phyloP scores from a whole-genome alignment of 2,329 filamentous ascomycete genomes.

The Colletotrichum incanum region DNA sequence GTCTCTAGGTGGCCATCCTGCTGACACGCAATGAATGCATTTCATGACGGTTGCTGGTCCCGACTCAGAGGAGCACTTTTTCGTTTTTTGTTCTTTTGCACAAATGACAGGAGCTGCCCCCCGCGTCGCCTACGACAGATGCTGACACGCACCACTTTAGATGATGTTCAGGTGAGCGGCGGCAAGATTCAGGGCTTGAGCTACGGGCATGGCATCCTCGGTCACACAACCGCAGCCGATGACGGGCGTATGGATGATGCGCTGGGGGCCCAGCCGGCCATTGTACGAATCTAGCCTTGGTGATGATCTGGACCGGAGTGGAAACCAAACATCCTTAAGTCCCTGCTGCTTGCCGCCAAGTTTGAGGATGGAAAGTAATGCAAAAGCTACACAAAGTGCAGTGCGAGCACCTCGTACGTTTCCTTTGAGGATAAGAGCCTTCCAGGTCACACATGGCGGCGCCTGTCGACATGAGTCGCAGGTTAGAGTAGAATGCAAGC shows the following conservation, averaged over 20 bases:
- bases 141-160: neutral
- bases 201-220: neutral
- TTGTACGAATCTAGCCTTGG: neutral
- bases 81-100: too few species aligned
- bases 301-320: neutral
- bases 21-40: too few species aligned
- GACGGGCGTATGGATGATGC: neutral
- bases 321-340: neutral
- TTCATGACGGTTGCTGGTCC: too few species aligned
- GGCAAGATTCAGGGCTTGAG: slow-evolving; percentile 11
- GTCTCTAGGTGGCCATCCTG: too few species aligned
- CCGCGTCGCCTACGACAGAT: neutral
- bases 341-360: neutral
- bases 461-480: slow-evolving; percentile 1
- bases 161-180: slow-evolving; percentile 28
- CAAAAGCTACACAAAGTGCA: neutral
- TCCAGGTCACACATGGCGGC: neutral
- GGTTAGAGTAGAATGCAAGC: slow-evolving; percentile 7
- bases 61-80: too few species aligned
- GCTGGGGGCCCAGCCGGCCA: neutral
- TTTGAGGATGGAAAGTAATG: neutral
- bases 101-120: neutral
- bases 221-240: neutral
- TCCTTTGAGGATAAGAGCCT: neutral
- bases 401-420: neutral